Conservation (phyloP, 1,284 basidiomycete genomes). For the Marasmius fiardii region DNA sequence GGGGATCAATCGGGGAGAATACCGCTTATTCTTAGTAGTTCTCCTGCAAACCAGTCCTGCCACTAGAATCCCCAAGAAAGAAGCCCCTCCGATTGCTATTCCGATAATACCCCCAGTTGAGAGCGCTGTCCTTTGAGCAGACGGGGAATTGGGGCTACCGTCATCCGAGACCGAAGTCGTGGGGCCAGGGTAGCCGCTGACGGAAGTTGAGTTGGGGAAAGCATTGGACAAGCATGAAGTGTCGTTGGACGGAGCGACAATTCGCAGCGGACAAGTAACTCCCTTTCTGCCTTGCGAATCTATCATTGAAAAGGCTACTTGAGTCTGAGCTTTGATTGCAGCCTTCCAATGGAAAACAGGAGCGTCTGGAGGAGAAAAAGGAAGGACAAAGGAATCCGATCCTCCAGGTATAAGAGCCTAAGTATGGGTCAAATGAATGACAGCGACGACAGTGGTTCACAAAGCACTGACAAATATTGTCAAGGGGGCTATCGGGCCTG, state of each 20-base stretch:
- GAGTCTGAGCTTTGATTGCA: background rate
- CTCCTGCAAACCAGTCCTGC: too few species aligned
- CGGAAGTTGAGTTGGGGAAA: background rate
- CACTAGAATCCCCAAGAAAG: background rate
- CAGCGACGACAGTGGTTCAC: background rate
- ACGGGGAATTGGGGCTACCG: too few species aligned
- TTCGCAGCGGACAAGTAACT: background rate
- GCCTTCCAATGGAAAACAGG: background rate
- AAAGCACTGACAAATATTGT: background rate
- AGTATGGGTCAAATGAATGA: background rate
- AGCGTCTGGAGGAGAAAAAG: background rate
- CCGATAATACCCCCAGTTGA: background rate
- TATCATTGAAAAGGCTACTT: background rate
- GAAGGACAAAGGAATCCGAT: background rate
- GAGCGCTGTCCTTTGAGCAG: background rate
- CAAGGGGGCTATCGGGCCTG: background rate
- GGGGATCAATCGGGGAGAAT: too few species aligned
- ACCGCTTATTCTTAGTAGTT: too few species aligned
- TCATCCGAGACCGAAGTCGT: background rate
- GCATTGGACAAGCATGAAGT: background rate
- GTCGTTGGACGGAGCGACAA: background rate
- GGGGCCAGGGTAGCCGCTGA: background rate
- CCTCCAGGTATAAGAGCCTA: background rate
- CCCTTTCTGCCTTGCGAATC: background rate
- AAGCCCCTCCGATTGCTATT: background rate